These are phyloP conservation scores for Lolium perenne DNA, from an alignment of 176 grass and related monocot species.

Conservation along the genomic window DNA sequence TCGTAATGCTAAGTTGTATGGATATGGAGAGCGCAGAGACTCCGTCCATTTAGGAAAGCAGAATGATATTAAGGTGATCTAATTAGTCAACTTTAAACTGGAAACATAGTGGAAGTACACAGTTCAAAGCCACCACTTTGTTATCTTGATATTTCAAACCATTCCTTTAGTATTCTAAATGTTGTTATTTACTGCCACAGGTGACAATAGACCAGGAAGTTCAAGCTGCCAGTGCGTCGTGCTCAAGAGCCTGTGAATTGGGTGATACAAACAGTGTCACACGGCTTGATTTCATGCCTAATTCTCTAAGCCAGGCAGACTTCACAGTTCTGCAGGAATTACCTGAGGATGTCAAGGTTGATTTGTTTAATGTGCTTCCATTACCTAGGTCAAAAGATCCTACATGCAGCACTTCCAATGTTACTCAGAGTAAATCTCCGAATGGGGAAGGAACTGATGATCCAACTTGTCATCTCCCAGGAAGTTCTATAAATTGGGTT, in stretches of 20 bases:
- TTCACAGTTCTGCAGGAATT: constrained; percentile 67
- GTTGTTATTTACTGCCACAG: constrained; percentile 29
- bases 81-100: constrained; percentile 17
- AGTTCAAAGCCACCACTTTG: constrained; percentile 11
- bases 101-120: constrained; percentile 28
- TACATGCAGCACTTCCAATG: constrained; percentile 38
- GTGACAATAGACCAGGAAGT: constrained; percentile 42
- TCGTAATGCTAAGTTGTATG: constrained; percentile 22
- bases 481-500: constrained; percentile 58
- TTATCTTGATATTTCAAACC: constrained; percentile 35
- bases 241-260: constrained; percentile 56
- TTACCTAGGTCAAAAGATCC: constrained; percentile 55
- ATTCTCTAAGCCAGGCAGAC: constrained; percentile 80
- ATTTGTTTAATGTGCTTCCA: constrained; percentile 63
- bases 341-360: constrained; percentile 75
- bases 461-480: constrained; percentile 35
- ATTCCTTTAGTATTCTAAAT: constrained; percentile 20
- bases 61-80: constrained; percentile 42
- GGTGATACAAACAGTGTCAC: constrained; percentile 1
- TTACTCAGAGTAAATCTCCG: constrained; percentile 37
- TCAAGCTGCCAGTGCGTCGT: constrained; percentile 50
- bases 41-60: constrained; percentile 23
- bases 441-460: constrained; percentile 24
- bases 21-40: constrained; percentile 21
- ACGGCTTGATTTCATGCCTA: constrained; percentile 69